Evolutionary conservation across 179 eudicot species (phyloP), one percentile per base, ranked within the genome.

Genomic region (Dionaea muscipula): DNA sequence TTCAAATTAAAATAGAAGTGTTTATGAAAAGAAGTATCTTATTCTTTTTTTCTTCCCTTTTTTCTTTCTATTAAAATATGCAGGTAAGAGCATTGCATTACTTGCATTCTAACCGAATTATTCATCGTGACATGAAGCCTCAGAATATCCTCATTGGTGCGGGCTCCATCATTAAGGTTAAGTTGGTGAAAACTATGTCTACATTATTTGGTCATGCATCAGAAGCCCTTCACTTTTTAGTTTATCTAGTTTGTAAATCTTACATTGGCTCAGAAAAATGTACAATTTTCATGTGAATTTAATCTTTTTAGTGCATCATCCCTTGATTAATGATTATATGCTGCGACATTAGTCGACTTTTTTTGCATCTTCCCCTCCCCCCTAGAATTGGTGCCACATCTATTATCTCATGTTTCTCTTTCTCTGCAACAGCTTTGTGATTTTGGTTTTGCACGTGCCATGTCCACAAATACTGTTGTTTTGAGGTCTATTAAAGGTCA

Each of bases 51-150:
- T 41, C 20, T 16, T 14, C 46, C 13, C 0, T n/a, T n/a, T n/a
- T n/a, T n/a, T n/a, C n/a, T n/a, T n/a, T n/a, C n/a, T n/a, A n/a
- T n/a, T 44, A 35, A 7, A 55, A 61, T 14, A 69, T 52, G 40
- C 84, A 93, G 99, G 99, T 89, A 51, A 78, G 69, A 62, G 99
- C 99, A 45, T 63, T 93, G 72, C 85, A 93, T 70, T 93, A 93
- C 74, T 72, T 93, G 70, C 99, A 93, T 59, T 89, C 99, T 39
- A 85, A 93, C 73, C 81, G 99, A 55, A 85, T 93, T 22, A 93
- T 93, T 63, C 99, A 93, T 53, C 85, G 99, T 56, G 99, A 93
- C 72, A 89, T 93, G 99, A 93, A 93, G 76, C 99, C 99, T 39
- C 99, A 89, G 55, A 93, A 93, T 58, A 93, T 93, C 53, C 95